A percentile compares a stretch with the other conserved stretches of the same genome.
Evolutionary conservation across 192 early-diverging fungal species (phyloP).

Genomic region (Umbelopsis sp.): DNA sequence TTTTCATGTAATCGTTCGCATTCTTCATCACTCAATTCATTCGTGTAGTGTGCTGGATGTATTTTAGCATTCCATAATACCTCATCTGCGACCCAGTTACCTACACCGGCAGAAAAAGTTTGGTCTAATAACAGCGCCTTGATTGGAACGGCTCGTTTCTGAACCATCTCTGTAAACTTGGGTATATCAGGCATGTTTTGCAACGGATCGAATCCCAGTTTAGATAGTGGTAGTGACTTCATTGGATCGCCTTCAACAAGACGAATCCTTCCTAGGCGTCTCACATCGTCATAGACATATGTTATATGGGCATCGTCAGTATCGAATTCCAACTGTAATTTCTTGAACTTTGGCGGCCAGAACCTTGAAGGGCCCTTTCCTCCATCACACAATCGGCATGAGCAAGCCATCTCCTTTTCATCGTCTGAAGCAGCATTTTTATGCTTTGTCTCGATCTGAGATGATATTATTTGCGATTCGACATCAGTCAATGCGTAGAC

Average conservation of each 20-base stretch:
- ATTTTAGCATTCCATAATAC: constrained; percentile 72
- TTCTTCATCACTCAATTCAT: constrained; percentile 53
- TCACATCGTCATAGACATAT: constrained; percentile 61
- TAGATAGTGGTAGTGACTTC: constrained; percentile 51
- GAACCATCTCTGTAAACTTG: constrained; percentile 49
- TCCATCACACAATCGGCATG: constrained; percentile 21
- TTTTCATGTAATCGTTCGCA: constrained; percentile 47
- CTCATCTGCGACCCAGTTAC: constrained; percentile 90
- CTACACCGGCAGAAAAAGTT: constrained; percentile 75
- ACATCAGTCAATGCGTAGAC: no score
- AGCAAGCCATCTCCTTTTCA: constrained; percentile 25
- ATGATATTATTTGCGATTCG: constrained; percentile 24
- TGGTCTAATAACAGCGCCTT: constrained; percentile 82
- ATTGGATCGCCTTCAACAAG: constrained; percentile 58
- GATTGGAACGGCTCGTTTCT: constrained; percentile 54
- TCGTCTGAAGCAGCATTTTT: constrained; percentile 31
- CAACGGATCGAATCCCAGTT: constrained; percentile 81
- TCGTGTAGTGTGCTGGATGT: constrained; percentile 64
- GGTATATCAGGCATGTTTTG: constrained; percentile 52
- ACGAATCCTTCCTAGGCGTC: constrained; percentile 69
- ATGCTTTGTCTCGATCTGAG: constrained; percentile 23
- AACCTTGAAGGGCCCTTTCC: not conserved
- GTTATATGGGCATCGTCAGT: constrained; percentile 11
- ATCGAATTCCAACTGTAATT: constrained; percentile 58
- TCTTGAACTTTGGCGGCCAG: constrained; percentile 73